phyloP scores from a whole-genome alignment of 306 rosid genomes.

The Castanopsis chinensis region DNA sequence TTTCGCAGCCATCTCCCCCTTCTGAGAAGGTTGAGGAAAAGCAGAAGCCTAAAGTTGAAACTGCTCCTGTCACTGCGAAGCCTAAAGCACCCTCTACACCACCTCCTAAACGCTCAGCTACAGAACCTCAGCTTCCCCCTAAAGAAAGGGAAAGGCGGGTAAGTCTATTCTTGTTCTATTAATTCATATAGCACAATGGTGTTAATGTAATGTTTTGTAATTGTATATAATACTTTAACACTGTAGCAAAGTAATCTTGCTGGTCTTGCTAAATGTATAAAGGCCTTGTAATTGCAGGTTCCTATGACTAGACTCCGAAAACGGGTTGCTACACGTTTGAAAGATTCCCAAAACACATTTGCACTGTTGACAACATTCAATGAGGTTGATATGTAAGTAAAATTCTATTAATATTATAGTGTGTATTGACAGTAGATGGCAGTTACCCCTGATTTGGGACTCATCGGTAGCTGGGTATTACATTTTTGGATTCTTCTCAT shows the following conservation, averaged over 20 bases:
- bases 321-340: conserved; percentile 68
- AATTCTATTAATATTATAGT: neutral
- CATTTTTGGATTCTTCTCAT: neutral
- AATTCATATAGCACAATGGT: neutral
- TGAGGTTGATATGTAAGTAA: conserved; percentile 82
- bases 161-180: conserved; percentile 20
- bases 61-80: conserved; percentile 37
- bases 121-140: conserved; percentile 83
- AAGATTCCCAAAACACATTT: conserved; percentile 84
- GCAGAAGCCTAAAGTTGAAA: conserved; percentile 52
- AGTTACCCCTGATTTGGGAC: conserved; percentile 5
- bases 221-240: conserved; percentile 7
- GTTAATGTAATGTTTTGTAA: neutral
- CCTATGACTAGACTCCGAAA: conserved; percentile 82
- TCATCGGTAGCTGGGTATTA: neutral
- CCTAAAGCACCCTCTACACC: conserved; percentile 41
- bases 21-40: conserved; percentile 45
- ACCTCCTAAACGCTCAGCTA: conserved; percentile 50
- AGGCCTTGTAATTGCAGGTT: conserved; percentile 46
- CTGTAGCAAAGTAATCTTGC: conserved; percentile 6
- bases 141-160: conserved; percentile 84
- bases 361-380: conserved; percentile 86
- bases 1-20: conserved; percentile 40
- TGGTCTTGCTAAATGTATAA: neutral
- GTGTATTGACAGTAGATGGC: conserved; percentile 2